Conservation (phyloP, 768 basidiomycete species). For the Baorangia bicolor region DNA sequence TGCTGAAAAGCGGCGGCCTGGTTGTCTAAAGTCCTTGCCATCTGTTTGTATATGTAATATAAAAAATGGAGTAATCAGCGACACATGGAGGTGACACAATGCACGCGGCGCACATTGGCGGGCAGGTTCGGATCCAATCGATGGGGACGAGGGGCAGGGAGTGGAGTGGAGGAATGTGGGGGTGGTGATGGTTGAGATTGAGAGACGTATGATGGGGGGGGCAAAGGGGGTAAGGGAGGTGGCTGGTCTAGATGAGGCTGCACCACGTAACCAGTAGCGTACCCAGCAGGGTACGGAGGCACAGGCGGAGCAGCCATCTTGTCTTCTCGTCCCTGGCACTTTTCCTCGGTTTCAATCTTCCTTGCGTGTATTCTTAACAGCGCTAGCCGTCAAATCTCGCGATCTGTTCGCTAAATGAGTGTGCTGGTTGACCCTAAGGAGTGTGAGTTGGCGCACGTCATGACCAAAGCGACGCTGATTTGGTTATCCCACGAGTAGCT, state of each 20-base stretch:
- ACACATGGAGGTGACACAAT: slow-evolving; percentile 9
- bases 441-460: too few relatives aligned
- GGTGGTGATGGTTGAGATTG: slow-evolving; percentile 21
- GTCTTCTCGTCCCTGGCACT: not conserved
- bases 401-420: too few relatives aligned
- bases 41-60: slow-evolving; percentile 44
- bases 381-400: not conserved
- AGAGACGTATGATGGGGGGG: slow-evolving; percentile 36
- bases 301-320: slow-evolving; percentile 30
- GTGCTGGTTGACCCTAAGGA: not conserved
- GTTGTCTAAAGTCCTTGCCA: slow-evolving; percentile 62
- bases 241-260: slow-evolving; percentile 23
- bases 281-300: slow-evolving; percentile 26
- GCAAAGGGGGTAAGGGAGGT: slow-evolving; percentile 52
- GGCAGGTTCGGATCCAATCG: slow-evolving; percentile 59
- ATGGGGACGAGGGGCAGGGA: slow-evolving; percentile 66
- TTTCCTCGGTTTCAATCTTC: too few relatives aligned
- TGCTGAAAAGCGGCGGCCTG: slow-evolving; percentile 33
- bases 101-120: slow-evolving; percentile 51
- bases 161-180: slow-evolving; percentile 47
- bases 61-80: slow-evolving; percentile 18
- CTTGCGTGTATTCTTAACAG: not conserved
- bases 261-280: slow-evolving; percentile 8
- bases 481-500: slow-evolving; percentile 1
- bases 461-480: not conserved